Base-by-base conservation (phyloP, 73 alveolate species). In the Paramecium caudatum region DNA sequence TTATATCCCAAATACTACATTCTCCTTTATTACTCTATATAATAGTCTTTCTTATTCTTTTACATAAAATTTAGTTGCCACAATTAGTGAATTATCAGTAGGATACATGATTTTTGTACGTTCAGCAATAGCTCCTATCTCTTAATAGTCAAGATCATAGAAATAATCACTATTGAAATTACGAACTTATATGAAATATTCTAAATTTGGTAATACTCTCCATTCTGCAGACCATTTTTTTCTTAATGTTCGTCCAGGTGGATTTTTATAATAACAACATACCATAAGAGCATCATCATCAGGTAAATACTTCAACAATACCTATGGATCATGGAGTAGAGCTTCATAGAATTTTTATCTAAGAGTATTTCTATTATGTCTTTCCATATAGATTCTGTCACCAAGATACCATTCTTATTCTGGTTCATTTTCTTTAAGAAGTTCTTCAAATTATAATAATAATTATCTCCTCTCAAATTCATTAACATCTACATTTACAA, bases 21-120 rank as follows among this genome's bases (percentile, higher is more conserved):
- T 78, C 34, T 86, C 93, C 65, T 86, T 86, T 4, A 86, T 78
- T 8, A 86, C 90, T 43, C 84, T 86, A 46, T 86, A 86, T 39
- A 87, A 63, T 47, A 36, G 17, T 27, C 68, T 25, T 32, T 49
- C 74, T 21, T 37, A 25, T 15, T 86, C 93, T 41, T 98, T 97
- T 74, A 97, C 92, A 16, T 91, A 47, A 90, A 90, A 94, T 80
- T 96, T 96, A 5, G 94, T 91, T 13, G 95, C 94, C 32, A 80
- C 74, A 30, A 95, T 82, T 7, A 96, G 91, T 0, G 98, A 94
- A 88, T 97, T 96, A 87, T 97, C 99, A 7, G 96, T 90, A 19
- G 99, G 99, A 80, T 94, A 97, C 96, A 97, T 90, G 43, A 91
- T 93, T 90, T 96, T 97, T 7, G 95, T 84, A 55, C 96, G 93